phyloP scores from a whole-genome alignment of 768 basidiomycete species.

The Termitomyces sp. region DNA sequence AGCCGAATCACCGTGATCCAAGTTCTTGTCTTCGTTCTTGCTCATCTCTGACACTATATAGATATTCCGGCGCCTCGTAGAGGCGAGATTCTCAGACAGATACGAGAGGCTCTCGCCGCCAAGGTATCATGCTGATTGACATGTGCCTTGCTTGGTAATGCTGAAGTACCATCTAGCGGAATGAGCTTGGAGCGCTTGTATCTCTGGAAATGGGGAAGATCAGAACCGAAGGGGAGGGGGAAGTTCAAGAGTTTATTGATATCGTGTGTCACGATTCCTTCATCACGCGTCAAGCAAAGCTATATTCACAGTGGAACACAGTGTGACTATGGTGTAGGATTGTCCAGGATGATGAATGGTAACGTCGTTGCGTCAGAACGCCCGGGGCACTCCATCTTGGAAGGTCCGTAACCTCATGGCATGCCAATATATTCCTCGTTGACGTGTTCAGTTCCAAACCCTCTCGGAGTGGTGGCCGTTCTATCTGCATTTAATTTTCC shows the following conservation, averaged over 20 bases:
- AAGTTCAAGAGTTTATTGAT: slow-evolving; percentile 94
- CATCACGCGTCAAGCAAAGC: slow-evolving; percentile 1
- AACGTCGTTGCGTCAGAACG: slow-evolving; percentile 84
- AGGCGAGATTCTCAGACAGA: slow-evolving; percentile 86
- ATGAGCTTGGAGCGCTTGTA: slow-evolving; percentile 77
- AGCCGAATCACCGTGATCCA: slow-evolving; percentile 11
- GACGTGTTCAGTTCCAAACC: slow-evolving; percentile 74
- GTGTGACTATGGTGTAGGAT: slow-evolving; percentile 94
- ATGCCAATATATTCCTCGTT: slow-evolving; percentile 10
- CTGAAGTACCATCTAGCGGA: slow-evolving; percentile 43
- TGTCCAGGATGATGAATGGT: slow-evolving; percentile 95
- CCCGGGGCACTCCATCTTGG: slow-evolving; percentile 86
- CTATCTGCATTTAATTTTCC: slow-evolving; percentile 97
- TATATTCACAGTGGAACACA: slow-evolving; percentile 26
- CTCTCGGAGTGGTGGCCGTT: slow-evolving; percentile 68
- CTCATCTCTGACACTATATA: slow-evolving; percentile 11
- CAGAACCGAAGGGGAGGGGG: slow-evolving; percentile 83
- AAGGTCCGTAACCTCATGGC: slow-evolving; percentile 47
- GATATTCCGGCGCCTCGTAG: slow-evolving; percentile 81
- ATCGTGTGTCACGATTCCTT: slow-evolving; percentile 57
- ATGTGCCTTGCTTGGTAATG: neutral
- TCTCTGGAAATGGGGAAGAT: slow-evolving; percentile 94
- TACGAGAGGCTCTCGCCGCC: slow-evolving; percentile 73
- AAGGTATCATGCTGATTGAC: slow-evolving; percentile 48
- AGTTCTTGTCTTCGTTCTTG: neutral